Evolutionary conservation across 768 basidiomycete species (phyloP).

Genomic region (Zangia roseola): DNA sequence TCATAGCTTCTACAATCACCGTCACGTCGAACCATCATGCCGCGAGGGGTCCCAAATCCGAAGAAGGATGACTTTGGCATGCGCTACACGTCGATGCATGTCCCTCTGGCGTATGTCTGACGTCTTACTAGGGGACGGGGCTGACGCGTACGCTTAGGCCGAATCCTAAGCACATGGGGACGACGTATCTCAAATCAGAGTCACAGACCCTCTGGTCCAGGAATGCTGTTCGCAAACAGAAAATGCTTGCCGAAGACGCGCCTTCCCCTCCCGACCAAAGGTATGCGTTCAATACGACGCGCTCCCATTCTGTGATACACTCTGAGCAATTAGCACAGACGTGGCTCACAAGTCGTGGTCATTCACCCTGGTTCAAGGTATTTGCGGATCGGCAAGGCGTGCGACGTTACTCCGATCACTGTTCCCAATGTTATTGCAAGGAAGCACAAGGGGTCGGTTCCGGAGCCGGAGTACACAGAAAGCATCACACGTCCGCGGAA

Average conservation of each 20-base stretch:
- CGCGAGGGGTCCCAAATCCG: conserved; percentile 78
- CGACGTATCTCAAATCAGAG: conserved; percentile 77
- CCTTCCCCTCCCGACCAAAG: conserved; percentile 44
- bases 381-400: conserved; percentile 72
- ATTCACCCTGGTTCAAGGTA: conserved; percentile 78
- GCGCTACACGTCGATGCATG: conserved; percentile 78
- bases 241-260: conserved; percentile 42
- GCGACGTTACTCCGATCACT: conserved; percentile 67
- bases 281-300: conserved; percentile 28
- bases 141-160: conserved; percentile 42
- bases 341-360: conserved; percentile 76
- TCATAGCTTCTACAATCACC: not conserved
- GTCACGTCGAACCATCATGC: conserved; percentile 46
- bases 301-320: conserved; percentile 21
- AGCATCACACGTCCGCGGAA: conserved; percentile 56
- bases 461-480: conserved; percentile 43
- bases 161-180: conserved; percentile 78
- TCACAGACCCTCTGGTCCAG: conserved; percentile 71
- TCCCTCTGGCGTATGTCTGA: conserved; percentile 64
- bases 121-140: conserved; percentile 2
- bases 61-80: conserved; percentile 81
- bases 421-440: conserved; percentile 76
- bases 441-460: conserved; percentile 47
- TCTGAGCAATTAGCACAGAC: conserved; percentile 43
- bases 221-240: conserved; percentile 57